Percentiles rank a stretch among this genome's conserved stretches.
phyloP scores from a whole-genome alignment of 768 basidiomycete species.

The Russula ochroleuca region DNA sequence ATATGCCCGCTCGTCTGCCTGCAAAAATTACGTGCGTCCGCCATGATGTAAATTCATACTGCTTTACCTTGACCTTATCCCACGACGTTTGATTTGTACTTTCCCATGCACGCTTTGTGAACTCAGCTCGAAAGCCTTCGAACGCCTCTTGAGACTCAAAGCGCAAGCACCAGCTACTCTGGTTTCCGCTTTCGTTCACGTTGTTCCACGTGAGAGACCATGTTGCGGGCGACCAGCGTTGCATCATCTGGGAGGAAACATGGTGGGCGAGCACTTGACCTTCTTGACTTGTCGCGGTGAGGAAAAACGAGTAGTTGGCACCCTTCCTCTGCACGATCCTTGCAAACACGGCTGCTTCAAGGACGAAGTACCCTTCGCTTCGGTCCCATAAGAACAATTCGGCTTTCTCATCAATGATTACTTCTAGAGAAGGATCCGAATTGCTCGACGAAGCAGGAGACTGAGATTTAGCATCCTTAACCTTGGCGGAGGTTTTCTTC shows the following conservation, averaged over 20 bases:
- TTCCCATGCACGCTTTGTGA: constrained; percentile 78
- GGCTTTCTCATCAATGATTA: constrained; percentile 43
- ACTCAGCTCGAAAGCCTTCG: constrained; percentile 52
- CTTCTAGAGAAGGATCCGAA: constrained; percentile 25
- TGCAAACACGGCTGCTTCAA: constrained; percentile 45
- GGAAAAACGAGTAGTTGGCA: constrained; percentile 52
- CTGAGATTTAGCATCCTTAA: constrained; percentile 13
- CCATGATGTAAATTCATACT: background rate
- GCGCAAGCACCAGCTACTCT: constrained; percentile 79
- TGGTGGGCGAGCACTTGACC: constrained; percentile 56
- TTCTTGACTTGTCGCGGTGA: constrained; percentile 50
- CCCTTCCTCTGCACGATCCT: constrained; percentile 47
- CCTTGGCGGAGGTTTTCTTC: constrained; percentile 29
- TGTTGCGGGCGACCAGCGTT: constrained; percentile 56
- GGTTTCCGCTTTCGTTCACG: constrained; percentile 46
- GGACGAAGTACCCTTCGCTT: constrained; percentile 45
- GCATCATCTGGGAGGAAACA: constrained; percentile 66
- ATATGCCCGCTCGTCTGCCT: constrained; percentile 79
- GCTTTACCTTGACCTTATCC: constrained; percentile 70
- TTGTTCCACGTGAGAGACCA: constrained; percentile 89
- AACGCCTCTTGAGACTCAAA: constrained; percentile 59
- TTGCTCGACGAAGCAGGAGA: constrained; percentile 13
- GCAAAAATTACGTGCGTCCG: constrained; percentile 36
- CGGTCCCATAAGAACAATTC: constrained; percentile 61
- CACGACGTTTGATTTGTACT: constrained; percentile 66